A percentile compares a stretch with the other conserved stretches of the same genome.
These are phyloP conservation scores for Asterella californica DNA, from an alignment of 225 moss, liverwort and hornwort genomes.

Conservation along the genomic window DNA sequence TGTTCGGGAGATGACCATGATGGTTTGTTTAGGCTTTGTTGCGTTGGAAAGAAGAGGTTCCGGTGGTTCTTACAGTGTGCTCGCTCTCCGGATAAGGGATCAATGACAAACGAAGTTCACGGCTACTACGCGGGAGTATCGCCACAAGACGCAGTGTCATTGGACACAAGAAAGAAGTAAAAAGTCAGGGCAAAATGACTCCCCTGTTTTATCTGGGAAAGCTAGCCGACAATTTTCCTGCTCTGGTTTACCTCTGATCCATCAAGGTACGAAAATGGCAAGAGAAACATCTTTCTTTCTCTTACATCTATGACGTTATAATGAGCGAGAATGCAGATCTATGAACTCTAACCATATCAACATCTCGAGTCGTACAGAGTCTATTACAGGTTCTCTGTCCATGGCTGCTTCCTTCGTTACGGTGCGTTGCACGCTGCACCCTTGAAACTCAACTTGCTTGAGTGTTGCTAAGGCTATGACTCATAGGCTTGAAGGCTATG, in stretches of 20 bases:
- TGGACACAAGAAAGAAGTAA: background rate
- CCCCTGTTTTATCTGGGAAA: background rate
- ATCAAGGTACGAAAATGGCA: background rate
- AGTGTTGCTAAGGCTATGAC: background rate
- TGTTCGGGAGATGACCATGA: too few species aligned
- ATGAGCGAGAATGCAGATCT: background rate
- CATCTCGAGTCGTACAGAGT: background rate
- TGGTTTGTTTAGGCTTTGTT: too few species aligned
- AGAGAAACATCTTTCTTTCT: too few species aligned
- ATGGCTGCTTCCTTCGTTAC: background rate
- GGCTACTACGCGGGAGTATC: background rate
- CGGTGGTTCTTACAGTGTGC: too few species aligned
- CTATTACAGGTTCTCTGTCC: background rate
- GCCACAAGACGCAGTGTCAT: background rate
- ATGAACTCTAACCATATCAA: background rate
- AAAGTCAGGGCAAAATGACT: background rate
- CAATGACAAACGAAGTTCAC: background rate
- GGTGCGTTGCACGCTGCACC: background rate
- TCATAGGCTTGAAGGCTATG: too few species aligned
- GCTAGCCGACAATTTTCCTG: background rate
- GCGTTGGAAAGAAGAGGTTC: too few species aligned
- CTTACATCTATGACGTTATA: background rate
- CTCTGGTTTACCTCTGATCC: background rate
- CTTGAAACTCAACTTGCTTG: background rate
- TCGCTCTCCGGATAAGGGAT: background rate